Evolutionary conservation across 257 asterid genomes (phyloP).

Genomic region (Knoxia roxburghii): DNA sequence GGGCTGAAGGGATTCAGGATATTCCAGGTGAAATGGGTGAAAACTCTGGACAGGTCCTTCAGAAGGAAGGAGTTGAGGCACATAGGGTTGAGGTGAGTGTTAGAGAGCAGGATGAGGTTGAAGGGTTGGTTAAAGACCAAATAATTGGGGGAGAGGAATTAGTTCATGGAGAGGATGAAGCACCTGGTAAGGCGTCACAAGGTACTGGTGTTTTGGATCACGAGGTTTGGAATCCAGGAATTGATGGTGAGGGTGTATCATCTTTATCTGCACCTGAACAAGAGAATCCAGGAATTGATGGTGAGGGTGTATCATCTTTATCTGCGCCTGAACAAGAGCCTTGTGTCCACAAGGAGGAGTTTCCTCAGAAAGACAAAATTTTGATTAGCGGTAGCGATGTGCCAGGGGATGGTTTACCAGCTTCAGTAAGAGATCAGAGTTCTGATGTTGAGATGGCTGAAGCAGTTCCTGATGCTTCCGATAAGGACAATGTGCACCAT

Average conservation of each 20-base stretch:
- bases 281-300: conserved; percentile 22
- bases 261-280: conserved; percentile 14
- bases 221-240: conserved; percentile 38
- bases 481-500: conserved; percentile 17
- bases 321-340: conserved; percentile 2
- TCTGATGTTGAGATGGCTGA: conserved; percentile 19
- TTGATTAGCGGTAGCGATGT: conserved; percentile 3
- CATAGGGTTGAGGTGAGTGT: conserved; percentile 20
- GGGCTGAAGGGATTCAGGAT: conserved; percentile 18
- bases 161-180: conserved; percentile 18
- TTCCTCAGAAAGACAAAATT: not conserved
- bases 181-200: conserved; percentile 16
- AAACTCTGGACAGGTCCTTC: conserved; percentile 18
- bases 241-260: conserved; percentile 22
- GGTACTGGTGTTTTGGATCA: conserved; percentile 28
- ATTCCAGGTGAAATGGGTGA: conserved; percentile 15
- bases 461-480: conserved; percentile 15
- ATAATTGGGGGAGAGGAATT: not conserved
- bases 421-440: conserved; percentile 15
- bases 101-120: conserved; percentile 17
- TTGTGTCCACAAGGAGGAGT: not conserved
- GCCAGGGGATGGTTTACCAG: not conserved
- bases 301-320: conserved; percentile 20
- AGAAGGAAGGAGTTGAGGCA: conserved; percentile 17
- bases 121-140: conserved; percentile 7